Evolutionary conservation across 768 basidiomycete species (phyloP).

Genomic region (Suillus tomentosus): DNA sequence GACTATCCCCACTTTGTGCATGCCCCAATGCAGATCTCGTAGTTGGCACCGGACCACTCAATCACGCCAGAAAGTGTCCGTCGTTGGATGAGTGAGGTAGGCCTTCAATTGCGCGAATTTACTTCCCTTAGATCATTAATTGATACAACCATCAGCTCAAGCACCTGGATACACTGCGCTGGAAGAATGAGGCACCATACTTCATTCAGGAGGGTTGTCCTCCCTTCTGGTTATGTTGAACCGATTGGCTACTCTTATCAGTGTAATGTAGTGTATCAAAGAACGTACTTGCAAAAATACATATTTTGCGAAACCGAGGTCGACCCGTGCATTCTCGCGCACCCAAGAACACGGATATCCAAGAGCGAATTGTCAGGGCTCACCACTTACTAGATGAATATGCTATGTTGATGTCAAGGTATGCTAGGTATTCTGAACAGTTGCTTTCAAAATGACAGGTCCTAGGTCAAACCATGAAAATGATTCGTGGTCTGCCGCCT

Average conservation of each 20-base stretch:
- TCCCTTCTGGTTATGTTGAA: not conserved
- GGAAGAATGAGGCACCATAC: slow-evolving; percentile 26
- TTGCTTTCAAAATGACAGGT: not conserved
- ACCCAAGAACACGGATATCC: too few species aligned
- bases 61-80: slow-evolving; percentile 80
- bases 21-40: slow-evolving; percentile 84
- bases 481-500: too few species aligned
- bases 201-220: not conserved
- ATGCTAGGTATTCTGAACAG: not conserved
- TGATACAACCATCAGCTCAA: slow-evolving; percentile 55
- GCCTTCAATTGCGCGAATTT: slow-evolving; percentile 13
- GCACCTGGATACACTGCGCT: slow-evolving; percentile 75
- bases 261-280: not conserved
- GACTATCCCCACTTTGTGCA: too few species aligned
- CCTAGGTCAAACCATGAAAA: not conserved
- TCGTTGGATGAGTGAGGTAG: slow-evolving; percentile 81
- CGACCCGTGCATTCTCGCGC: too few species aligned
- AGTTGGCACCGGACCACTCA: slow-evolving; percentile 91
- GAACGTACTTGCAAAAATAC: too few species aligned
- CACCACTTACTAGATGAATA: too few species aligned
- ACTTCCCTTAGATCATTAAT: not conserved
- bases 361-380: too few species aligned
- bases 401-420: too few species aligned
- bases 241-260: not conserved
- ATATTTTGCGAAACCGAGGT: too few species aligned